These are phyloP conservation scores for Austroboletus festivus DNA, from an alignment of 768 basidiomycete genomes.

Conservation along the genomic window DNA sequence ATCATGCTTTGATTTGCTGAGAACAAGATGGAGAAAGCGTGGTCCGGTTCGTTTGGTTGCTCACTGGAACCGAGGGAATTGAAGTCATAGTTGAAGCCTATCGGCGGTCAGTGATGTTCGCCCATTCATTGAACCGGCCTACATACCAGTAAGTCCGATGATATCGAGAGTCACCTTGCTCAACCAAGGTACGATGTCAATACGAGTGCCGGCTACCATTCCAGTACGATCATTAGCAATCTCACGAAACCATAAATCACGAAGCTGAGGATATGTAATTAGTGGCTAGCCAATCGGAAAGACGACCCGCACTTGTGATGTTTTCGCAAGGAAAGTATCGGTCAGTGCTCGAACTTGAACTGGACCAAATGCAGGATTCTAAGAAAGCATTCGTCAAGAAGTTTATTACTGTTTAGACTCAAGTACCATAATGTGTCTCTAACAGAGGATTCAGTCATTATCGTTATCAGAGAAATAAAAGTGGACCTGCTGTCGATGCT, in stretches of 20 bases:
- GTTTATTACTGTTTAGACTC: too few species aligned
- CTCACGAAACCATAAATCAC: slow-evolving; percentile 45
- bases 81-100: slow-evolving; percentile 21
- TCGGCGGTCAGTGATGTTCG: not conserved
- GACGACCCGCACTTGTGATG: slow-evolving; percentile 17
- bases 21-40: slow-evolving; percentile 31
- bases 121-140: not conserved
- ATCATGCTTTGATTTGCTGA: too few species aligned
- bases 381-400: not conserved
- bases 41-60: slow-evolving; percentile 20
- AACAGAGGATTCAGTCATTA: not conserved
- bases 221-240: slow-evolving; percentile 26
- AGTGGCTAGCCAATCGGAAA: not conserved
- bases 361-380: slow-evolving; percentile 68
- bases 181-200: slow-evolving; percentile 36
- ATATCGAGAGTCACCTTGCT: slow-evolving; percentile 39
- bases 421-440: slow-evolving; percentile 32
- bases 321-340: slow-evolving; percentile 54
- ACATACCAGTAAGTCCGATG: slow-evolving; percentile 40
- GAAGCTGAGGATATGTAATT: slow-evolving; percentile 29
- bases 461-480: not conserved
- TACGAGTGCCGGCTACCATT: slow-evolving; percentile 9
- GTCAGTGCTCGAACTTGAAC: slow-evolving; percentile 57
- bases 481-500: slow-evolving; percentile 40
- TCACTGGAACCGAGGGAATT: too few species aligned